Base-by-base conservation (phyloP, 176 grass and related monocot species). In the Oryza rufipogon region DNA sequence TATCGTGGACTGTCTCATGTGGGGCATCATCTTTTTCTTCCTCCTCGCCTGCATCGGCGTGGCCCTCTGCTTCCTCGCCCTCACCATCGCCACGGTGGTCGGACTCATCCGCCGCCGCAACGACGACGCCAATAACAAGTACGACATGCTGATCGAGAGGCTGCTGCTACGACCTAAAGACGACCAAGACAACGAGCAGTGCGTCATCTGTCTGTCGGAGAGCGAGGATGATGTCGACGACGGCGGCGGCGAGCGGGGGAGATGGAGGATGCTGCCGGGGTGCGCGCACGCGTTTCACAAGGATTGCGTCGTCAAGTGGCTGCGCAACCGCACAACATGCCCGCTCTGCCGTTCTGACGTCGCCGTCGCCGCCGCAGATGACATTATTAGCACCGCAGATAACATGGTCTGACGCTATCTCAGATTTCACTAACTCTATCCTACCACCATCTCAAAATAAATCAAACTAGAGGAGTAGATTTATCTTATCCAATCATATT, bases 221-320 rank as follows among this genome's bases (percentile, higher is more conserved):
- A 11, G 16, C 13, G 16, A 6, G 0, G 22, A 11, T 0, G 0
- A 38, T 38, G 34, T 32, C 30, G 30, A 32, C 30, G 30, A 32
- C 30, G 30, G 30, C 30, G 30, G 2, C 30, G 30, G 30, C 30
- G 30, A 32, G 30, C 30, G 30, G 30, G 30, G 30, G 30, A 32
- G 30, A 32, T 36, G 34, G 68, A 66, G 58, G 58, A 30, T 86
- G 9, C 44, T 86, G 20, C 69, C 84, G 3, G 56, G 28, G 6
- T 86, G 84, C 69, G 32, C 32, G 14, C 76, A 80, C 69, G 12
- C 79, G 9, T 74, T 86, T 44, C 84, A 86, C 84, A 66, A 64
- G 77, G 68, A 44, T 3, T 80, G 84, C 76, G 42, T 66, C 14
- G 76, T 51, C 0, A 20, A 14, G 3, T 86, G 84, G 84, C 69